Conservation (phyloP, 768 basidiomycete species). For the Clitopilus passeckerianus region DNA sequence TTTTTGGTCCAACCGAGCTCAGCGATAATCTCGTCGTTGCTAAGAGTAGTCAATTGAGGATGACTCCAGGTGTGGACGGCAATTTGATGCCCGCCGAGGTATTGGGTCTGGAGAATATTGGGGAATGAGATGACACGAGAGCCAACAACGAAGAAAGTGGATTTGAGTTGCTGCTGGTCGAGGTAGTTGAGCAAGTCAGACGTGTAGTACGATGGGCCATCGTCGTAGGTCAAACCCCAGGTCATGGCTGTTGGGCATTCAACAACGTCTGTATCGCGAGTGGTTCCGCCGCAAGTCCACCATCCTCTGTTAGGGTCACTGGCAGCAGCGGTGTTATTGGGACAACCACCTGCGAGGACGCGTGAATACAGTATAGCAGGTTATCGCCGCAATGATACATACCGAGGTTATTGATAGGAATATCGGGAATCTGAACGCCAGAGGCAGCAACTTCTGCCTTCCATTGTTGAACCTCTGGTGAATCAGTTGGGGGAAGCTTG, state of each 20-base stretch:
- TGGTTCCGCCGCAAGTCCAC: slow-evolving; percentile 81
- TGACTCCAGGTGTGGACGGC: slow-evolving; percentile 72
- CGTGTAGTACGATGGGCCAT: slow-evolving; percentile 79
- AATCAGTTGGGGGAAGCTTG: slow-evolving; percentile 51
- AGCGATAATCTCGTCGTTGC: slow-evolving; percentile 80
- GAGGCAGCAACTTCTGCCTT: slow-evolving; percentile 53
- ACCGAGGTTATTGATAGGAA: slow-evolving; percentile 38
- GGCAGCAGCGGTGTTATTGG: slow-evolving; percentile 52
- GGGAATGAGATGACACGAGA: slow-evolving; percentile 75
- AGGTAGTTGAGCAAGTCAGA: slow-evolving; percentile 70
- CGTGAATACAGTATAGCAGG: slow-evolving; percentile 3
- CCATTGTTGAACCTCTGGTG: slow-evolving; percentile 66
- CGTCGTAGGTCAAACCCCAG: slow-evolving; percentile 63
- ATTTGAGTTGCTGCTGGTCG: slow-evolving; percentile 54
- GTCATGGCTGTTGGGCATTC: slow-evolving; percentile 65
- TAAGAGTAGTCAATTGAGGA: slow-evolving; percentile 61
- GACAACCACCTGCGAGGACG: slow-evolving; percentile 43
- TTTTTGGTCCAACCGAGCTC: slow-evolving; percentile 88
- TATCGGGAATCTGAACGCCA: slow-evolving; percentile 54
- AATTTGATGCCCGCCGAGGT: slow-evolving; percentile 77
- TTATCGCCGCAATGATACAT: slow-evolving; percentile 7
- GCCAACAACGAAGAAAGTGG: slow-evolving; percentile 88
- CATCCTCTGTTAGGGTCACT: slow-evolving; percentile 57
- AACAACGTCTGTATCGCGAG: slow-evolving; percentile 59
- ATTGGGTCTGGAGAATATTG: slow-evolving; percentile 64